These are phyloP conservation scores for Pelargonium nanum DNA, from an alignment of 345 rosid species.

Conservation along the genomic window DNA sequence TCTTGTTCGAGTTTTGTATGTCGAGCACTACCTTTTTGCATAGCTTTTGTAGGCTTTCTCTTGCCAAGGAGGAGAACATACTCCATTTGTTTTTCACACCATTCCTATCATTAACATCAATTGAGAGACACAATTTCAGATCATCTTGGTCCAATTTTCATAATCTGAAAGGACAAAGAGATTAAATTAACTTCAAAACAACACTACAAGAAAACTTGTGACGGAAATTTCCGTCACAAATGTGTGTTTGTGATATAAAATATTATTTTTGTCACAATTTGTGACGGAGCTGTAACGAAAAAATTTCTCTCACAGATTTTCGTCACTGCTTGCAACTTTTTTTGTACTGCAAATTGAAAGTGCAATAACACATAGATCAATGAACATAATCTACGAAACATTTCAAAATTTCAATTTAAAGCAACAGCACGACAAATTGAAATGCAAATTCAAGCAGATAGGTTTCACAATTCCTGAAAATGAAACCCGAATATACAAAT, in stretches of 20 bases:
- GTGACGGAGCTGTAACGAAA: too few relatives aligned
- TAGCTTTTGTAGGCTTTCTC: slow-evolving; percentile 40
- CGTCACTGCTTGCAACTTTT: too few relatives aligned
- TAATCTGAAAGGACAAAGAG: neutral
- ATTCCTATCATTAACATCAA: slow-evolving; percentile 41
- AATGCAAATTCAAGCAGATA: neutral
- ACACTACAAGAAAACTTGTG: too few relatives aligned
- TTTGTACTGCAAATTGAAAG: too few relatives aligned
- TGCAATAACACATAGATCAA: too few relatives aligned
- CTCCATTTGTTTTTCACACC: slow-evolving; percentile 89
- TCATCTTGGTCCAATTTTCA: neutral
- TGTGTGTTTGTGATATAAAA: too few relatives aligned
- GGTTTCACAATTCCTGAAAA: neutral
- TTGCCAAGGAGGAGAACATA: slow-evolving; percentile 32
- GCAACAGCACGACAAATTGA: neutral
- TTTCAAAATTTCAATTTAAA: neutral
- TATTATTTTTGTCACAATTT: too few relatives aligned
- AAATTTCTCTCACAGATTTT: too few relatives aligned
- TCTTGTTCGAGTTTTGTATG: slow-evolving; percentile 64
- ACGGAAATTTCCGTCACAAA: too few relatives aligned
- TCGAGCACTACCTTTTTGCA: slow-evolving; percentile 67
- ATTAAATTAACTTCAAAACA: neutral
- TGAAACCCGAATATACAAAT: neutral
- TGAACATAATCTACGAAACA: too few relatives aligned
- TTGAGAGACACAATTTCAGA: neutral